These are phyloP conservation scores for Didymella sp. DNA, from an alignment of 2,329 filamentous ascomycete genomes.

Conservation along the genomic window DNA sequence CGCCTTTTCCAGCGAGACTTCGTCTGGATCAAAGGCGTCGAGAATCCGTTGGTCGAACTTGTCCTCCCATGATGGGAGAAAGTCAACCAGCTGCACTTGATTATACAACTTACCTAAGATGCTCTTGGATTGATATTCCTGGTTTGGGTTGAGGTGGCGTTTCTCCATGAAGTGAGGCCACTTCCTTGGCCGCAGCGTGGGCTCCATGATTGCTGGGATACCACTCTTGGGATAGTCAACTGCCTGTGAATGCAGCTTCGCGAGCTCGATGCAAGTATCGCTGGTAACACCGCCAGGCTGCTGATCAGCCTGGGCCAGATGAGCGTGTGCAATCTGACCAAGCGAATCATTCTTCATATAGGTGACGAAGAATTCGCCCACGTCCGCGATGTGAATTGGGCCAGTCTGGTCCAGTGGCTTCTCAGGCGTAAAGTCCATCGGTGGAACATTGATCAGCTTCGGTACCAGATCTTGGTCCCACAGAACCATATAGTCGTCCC, in stretches of 20 bases:
- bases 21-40: conserved; percentile 63
- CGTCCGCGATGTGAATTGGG: conserved; percentile 73
- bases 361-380: conserved; percentile 84
- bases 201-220: conserved; percentile 71
- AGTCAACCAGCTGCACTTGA: conserved; percentile 71
- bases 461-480: conserved; percentile 79
- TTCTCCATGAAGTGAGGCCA: conserved; percentile 94
- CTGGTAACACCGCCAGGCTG: conserved; percentile 69
- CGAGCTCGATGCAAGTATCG: conserved; percentile 72
- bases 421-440: conserved; percentile 77
- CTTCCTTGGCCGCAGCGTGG: conserved; percentile 63
- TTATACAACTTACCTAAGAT: conserved; percentile 86
- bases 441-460: conserved; percentile 69
- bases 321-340: conserved; percentile 78
- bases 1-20: conserved; percentile 65
- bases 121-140: conserved; percentile 70
- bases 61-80: conserved; percentile 73
- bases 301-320: conserved; percentile 78
- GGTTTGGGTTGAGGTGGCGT: conserved; percentile 53
- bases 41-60: conserved; percentile 81
- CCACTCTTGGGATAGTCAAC: conserved; percentile 97
- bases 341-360: conserved; percentile 93
- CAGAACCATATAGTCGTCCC: conserved; percentile 93
- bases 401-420: conserved; percentile 63
- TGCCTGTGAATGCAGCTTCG: conserved; percentile 83